Percentiles rank a stretch among this genome's conserved stretches.
phyloP scores from a whole-genome alignment of 352 stramenopile genomes.

The Globisporangium carolinianum region DNA sequence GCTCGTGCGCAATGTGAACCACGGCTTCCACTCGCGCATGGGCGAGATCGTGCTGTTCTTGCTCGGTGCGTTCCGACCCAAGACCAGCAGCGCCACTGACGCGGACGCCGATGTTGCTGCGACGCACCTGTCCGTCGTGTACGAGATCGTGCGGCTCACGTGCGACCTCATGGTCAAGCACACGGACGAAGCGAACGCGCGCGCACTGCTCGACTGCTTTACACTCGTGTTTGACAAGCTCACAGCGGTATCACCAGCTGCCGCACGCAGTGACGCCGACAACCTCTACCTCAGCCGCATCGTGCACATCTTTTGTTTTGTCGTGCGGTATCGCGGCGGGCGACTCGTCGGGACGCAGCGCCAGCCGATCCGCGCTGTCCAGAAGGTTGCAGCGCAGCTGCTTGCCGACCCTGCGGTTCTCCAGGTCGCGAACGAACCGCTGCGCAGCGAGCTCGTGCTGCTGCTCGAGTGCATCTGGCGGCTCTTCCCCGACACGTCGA shows the following conservation, averaged over 20 bases:
- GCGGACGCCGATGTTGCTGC: conserved; percentile 1
- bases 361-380: conserved; percentile 26
- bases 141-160: conserved; percentile 63
- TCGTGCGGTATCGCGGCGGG: conserved; percentile 54
- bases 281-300: conserved; percentile 66
- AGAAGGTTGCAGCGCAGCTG: conserved; percentile 35
- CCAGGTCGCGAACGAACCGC: conserved; percentile 18
- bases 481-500: conserved; percentile 36
- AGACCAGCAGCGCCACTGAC: conserved; percentile 3
- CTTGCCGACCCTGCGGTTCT: conserved; percentile 40
- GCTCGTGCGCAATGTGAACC: conserved; percentile 77
- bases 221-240: conserved; percentile 52
- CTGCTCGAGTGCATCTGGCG: conserved; percentile 63
- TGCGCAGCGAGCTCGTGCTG: conserved; percentile 41
- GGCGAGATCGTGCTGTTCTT: conserved; percentile 67
- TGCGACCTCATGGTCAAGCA: conserved; percentile 71
- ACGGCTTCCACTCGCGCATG: conserved; percentile 85
- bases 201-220: conserved; percentile 67
- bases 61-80: conserved; percentile 64
- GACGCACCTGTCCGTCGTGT: conserved; percentile 30
- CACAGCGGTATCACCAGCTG: conserved; percentile 11
- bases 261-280: conserved; percentile 30
- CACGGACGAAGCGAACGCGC: conserved; percentile 55
- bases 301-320: conserved; percentile 39
- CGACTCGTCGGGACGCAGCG: conserved; percentile 34